Percentiles rank a stretch among this genome's conserved stretches.
Evolutionary conservation across 2,329 filamentous ascomycete species (phyloP).

Genomic region (Colletotrichum siamense): DNA sequence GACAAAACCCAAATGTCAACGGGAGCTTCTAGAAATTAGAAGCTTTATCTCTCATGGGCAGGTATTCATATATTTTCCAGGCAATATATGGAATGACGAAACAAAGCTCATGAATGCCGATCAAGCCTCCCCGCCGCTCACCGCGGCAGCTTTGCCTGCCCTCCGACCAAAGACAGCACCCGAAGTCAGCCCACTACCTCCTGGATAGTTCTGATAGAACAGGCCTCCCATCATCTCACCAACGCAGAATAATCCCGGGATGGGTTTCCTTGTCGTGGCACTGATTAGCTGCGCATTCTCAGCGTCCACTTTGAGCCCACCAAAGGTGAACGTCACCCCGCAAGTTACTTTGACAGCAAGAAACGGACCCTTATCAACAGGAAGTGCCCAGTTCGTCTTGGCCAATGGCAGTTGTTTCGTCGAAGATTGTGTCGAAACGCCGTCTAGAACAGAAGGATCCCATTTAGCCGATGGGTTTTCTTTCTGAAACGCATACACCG

Average conservation of each 20-base stretch:
- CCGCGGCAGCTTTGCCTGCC: constrained; percentile 33
- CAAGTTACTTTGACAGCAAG: constrained; percentile 68
- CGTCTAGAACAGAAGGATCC: constrained; percentile 67
- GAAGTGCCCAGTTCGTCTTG: constrained; percentile 72
- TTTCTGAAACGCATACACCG: constrained; percentile 50
- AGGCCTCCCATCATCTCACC: constrained; percentile 72
- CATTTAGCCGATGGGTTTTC: constrained; percentile 53
- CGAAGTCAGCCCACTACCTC: constrained; percentile 66
- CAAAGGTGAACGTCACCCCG: constrained; percentile 74
- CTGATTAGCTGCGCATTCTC: constrained; percentile 59
- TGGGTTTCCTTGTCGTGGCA: constrained; percentile 43
- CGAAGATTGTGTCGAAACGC: constrained; percentile 63
- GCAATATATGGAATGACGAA: not conserved
- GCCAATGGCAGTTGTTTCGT: constrained; percentile 46
- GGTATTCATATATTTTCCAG: accelerated
- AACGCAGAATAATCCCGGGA: constrained; percentile 63
- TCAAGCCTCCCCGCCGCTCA: not conserved
- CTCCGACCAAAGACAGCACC: constrained; percentile 57
- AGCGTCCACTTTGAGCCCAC: constrained; percentile 62
- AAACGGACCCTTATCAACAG: constrained; percentile 62
- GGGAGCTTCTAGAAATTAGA: accelerated
- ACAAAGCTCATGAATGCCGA: not conserved
- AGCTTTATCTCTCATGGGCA: accelerated
- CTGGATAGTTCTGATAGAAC: constrained; percentile 69
- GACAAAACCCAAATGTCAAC: not conserved